These are phyloP conservation scores for Strobilomyces confusus DNA, from an alignment of 768 basidiomycete genomes.

Conservation along the genomic window DNA sequence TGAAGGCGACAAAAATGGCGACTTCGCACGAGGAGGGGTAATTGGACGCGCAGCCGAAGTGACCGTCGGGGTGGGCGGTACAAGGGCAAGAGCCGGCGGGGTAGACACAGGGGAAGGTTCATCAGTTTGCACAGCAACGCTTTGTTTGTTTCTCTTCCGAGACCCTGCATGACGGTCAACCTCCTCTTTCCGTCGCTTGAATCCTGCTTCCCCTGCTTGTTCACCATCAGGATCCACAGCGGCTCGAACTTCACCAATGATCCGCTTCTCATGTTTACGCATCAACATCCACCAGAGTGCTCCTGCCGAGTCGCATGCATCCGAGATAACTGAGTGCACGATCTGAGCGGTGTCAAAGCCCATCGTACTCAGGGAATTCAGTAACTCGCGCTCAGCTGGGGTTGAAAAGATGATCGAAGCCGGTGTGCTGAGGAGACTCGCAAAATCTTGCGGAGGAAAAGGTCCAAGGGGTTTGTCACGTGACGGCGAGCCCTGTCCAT, in stretches of 20 bases:
- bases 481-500: slow-evolving; percentile 47
- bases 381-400: slow-evolving; percentile 69
- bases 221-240: slow-evolving; percentile 16
- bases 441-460: slow-evolving; percentile 52
- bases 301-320: slow-evolving; percentile 90
- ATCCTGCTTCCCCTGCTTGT: slow-evolving; percentile 17
- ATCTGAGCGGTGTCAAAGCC: slow-evolving; percentile 95
- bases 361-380: slow-evolving; percentile 67
- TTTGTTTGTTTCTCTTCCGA: slow-evolving; percentile 23
- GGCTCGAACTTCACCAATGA: slow-evolving; percentile 35
- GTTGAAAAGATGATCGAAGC: slow-evolving; percentile 87
- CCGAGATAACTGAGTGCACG: slow-evolving; percentile 84
- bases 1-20: slow-evolving; percentile 57
- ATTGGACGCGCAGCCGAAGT: slow-evolving; percentile 35
- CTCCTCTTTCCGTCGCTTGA: slow-evolving; percentile 31
- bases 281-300: slow-evolving; percentile 97
- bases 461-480: slow-evolving; percentile 42
- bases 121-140: slow-evolving; percentile 44
- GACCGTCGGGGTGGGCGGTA: slow-evolving; percentile 74
- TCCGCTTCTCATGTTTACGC: slow-evolving; percentile 67
- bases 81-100: slow-evolving; percentile 61
- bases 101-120: slow-evolving; percentile 35
- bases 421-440: slow-evolving; percentile 56
- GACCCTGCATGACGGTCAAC: slow-evolving; percentile 21
- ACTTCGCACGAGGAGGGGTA: slow-evolving; percentile 49